Evolutionary conservation across 139 green algal species (phyloP).

Genomic region (Chlamydomonas applanata): DNA sequence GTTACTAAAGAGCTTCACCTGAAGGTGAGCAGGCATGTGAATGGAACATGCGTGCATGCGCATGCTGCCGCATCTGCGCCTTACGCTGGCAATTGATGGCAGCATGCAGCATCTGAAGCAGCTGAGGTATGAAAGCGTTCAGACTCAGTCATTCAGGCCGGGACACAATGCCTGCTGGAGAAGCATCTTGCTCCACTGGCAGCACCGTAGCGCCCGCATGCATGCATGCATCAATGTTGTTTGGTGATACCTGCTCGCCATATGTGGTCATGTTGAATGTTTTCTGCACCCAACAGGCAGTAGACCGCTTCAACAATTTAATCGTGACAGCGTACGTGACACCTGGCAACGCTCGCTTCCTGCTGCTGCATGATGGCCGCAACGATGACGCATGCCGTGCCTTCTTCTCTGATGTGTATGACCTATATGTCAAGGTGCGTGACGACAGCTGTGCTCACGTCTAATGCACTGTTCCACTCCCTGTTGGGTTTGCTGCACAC

Average conservation of each 20-base stretch:
- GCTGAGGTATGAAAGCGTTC: too few relatives aligned
- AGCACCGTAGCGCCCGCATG: too few relatives aligned
- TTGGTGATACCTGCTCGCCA: too few relatives aligned
- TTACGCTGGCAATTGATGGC: too few relatives aligned
- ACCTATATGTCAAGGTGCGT: conserved; percentile 74
- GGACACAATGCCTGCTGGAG: too few relatives aligned
- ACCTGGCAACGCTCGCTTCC: conserved; percentile 72
- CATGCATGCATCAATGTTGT: too few relatives aligned
- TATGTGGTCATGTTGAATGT: not conserved
- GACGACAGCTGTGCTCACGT: not conserved
- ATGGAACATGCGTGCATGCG: not conserved
- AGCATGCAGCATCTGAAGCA: too few relatives aligned
- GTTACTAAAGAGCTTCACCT: conserved; percentile 74
- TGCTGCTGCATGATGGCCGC: conserved; percentile 85
- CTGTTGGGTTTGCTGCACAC: not conserved
- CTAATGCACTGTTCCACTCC: not conserved
- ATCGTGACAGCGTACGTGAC: conserved; percentile 80
- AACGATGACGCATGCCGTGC: conserved; percentile 77
- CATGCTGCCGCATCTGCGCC: not conserved
- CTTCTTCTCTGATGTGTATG: conserved; percentile 93
- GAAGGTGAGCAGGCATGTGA: conserved; percentile 42
- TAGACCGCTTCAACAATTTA: conserved; percentile 96
- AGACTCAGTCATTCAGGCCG: too few relatives aligned
- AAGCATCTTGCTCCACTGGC: too few relatives aligned
- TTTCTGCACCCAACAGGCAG: conserved; percentile 31